These are phyloP conservation scores for Xylaria arbuscula DNA, from an alignment of 2,329 filamentous ascomycete genomes.

Conservation along the genomic window DNA sequence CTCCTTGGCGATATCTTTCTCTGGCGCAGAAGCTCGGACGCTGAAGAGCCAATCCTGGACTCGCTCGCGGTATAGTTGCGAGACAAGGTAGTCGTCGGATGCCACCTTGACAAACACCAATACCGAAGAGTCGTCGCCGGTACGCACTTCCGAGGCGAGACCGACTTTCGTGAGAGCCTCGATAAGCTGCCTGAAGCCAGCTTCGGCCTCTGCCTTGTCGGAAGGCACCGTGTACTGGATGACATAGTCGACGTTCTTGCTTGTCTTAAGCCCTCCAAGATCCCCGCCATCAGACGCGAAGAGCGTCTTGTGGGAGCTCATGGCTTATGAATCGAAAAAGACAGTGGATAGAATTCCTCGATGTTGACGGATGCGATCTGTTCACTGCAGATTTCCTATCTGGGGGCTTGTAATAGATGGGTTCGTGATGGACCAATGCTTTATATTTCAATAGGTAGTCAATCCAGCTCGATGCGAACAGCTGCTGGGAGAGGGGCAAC, in stretches of 20 bases:
- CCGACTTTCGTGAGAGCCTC: constrained; percentile 80
- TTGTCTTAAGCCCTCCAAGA: constrained; percentile 46
- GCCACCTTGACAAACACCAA: constrained; percentile 86
- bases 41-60: constrained; percentile 95
- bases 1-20: constrained; percentile 74
- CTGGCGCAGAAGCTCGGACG: constrained; percentile 80
- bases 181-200: constrained; percentile 81
- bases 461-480: background rate
- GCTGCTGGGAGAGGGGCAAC: background rate
- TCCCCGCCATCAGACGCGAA: constrained; percentile 46
- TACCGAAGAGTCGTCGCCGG: constrained; percentile 78
- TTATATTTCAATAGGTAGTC: background rate
- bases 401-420: background rate
- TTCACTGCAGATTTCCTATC: background rate
- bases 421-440: background rate
- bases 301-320: constrained; percentile 45
- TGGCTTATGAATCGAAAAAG: constrained; percentile 28
- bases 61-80: constrained; percentile 86
- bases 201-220: constrained; percentile 73
- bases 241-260: constrained; percentile 83
- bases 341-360: background rate
- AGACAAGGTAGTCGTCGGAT: constrained; percentile 77
- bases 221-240: constrained; percentile 80
- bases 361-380: background rate
- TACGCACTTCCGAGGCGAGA: constrained; percentile 88